Base-by-base conservation (phyloP, 2,329 filamentous ascomycete species). In the Talaromyces verruculosus region DNA sequence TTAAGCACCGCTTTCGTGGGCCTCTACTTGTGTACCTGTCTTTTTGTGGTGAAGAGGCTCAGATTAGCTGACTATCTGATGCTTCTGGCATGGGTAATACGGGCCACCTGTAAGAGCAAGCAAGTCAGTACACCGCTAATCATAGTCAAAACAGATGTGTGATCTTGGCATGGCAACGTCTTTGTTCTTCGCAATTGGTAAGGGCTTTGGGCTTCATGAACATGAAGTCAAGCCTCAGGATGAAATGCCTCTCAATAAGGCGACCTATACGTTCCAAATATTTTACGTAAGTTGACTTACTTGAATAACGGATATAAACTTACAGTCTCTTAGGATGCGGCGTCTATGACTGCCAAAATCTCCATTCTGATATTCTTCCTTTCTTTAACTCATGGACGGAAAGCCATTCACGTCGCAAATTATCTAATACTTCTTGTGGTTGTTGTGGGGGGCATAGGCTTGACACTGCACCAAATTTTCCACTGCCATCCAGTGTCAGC, bases 21-120 rank as follows among this genome's bases (percentile, higher is more conserved):
- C 15, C 47, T 63, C 13, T 63, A 55, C 39, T n/a, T 37, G 45
- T 37, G 33, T 37, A 39, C 45, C 33, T 37, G 43, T 17, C 43
- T 63, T 37, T 53, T 63, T 22, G 33, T 63, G 33, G 45, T 55
- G 5, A 53, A 37, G 17, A 53, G 22, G 37, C 30, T 63, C 11
- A 30, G 3, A 37, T 49, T 63, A 17, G 28, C 45, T 5, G 61
- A 63, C 17, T 63, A 63, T 41, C 22, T 63, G 35, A 63, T 63
- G 61, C 43, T 63, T 15, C n/a, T 63, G 5, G 61, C 61, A 51
- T 63, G 61, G 61, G 61, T 63, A 22, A 37, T 7, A 39, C n/a
- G 7, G 2, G 6, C 35, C 15, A 60, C 57, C 35, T 41, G 33
- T 5, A 19, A 15, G 5, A 43, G 17, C 17, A 43, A 43, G 41